phyloP scores from a whole-genome alignment of 768 basidiomycete genomes.

The Leccinum imitatum region DNA sequence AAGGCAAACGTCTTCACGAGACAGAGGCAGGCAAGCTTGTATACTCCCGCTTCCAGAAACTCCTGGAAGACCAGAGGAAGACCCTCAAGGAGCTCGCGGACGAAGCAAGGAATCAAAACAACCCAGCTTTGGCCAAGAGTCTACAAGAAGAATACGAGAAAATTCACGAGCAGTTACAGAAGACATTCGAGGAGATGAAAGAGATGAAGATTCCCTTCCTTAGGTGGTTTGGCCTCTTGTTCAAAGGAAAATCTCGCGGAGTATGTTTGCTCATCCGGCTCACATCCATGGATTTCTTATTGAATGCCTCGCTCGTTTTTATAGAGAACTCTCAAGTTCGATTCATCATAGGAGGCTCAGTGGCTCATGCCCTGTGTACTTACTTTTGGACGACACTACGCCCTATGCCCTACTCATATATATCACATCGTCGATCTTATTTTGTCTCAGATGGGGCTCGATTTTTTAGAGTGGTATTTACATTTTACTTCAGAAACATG shows the following conservation, averaged over 20 bases:
- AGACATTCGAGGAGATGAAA: too few species aligned
- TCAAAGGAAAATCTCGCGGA: conserved; percentile 3
- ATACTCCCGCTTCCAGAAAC: too few species aligned
- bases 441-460: neutral
- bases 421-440: neutral
- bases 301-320: neutral
- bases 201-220: conserved; percentile 17
- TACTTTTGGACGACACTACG: neutral
- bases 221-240: conserved; percentile 13
- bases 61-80: too few species aligned
- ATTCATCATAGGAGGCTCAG: neutral
- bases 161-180: too few species aligned
- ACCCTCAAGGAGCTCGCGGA: too few species aligned
- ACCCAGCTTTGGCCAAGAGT: too few species aligned
- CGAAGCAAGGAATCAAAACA: too few species aligned
- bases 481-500: neutral
- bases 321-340: conserved; percentile 6
- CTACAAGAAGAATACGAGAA: too few species aligned
- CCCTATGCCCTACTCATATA: neutral
- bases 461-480: neutral
- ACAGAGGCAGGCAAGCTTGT: too few species aligned
- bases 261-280: conserved; percentile 2
- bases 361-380: neutral
- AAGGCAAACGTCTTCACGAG: too few species aligned
- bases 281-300: neutral